Conservation (phyloP, 768 basidiomycete species). For the Mycena metata region DNA sequence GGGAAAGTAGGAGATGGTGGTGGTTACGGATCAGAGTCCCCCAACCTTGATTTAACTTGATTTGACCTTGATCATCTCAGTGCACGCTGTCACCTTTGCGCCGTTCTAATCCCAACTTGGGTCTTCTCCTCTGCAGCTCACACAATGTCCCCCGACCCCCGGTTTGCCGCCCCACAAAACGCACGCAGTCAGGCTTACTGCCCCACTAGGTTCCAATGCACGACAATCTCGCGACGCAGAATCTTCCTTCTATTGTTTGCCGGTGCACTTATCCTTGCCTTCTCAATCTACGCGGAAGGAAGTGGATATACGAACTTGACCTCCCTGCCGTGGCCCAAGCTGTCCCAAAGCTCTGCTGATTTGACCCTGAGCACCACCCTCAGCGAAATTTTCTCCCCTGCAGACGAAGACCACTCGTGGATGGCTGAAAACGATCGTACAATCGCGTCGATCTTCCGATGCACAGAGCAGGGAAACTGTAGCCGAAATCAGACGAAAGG, state of each 20-base stretch:
- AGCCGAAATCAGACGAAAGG: slow-evolving; percentile 50
- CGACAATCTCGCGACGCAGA: slow-evolving; percentile 13
- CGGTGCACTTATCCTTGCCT: slow-evolving; percentile 2
- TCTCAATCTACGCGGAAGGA: not conserved
- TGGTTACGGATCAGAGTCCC: slow-evolving; percentile 14
- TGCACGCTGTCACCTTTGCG: slow-evolving; percentile 8
- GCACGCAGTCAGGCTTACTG: slow-evolving; percentile 15
- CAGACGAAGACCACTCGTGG: slow-evolving; percentile 20
- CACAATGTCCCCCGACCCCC: slow-evolving; percentile 17
- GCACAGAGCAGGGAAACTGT: slow-evolving; percentile 46
- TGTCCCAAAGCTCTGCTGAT: not conserved
- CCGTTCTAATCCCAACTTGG: slow-evolving; percentile 12
- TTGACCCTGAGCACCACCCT: not conserved
- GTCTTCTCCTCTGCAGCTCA: slow-evolving; percentile 23
- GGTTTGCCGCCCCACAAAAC: slow-evolving; percentile 20
- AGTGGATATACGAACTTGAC: slow-evolving; percentile 3
- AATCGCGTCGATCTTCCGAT: slow-evolving; percentile 26
- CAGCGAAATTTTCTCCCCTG: slow-evolving; percentile 3
- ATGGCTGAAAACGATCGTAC: slow-evolving; percentile 29
- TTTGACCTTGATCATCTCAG: slow-evolving; percentile 16
- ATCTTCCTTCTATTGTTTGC: not conserved
- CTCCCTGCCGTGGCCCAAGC: not conserved
- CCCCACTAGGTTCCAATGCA: slow-evolving; percentile 17
- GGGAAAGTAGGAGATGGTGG: slow-evolving; percentile 13
- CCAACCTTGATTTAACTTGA: not conserved